Percentiles rank a stretch among this genome's conserved stretches.
Evolutionary conservation across 352 stramenopile genomes (phyloP).

Genomic region (Globisporangium rhizosaccharum): DNA sequence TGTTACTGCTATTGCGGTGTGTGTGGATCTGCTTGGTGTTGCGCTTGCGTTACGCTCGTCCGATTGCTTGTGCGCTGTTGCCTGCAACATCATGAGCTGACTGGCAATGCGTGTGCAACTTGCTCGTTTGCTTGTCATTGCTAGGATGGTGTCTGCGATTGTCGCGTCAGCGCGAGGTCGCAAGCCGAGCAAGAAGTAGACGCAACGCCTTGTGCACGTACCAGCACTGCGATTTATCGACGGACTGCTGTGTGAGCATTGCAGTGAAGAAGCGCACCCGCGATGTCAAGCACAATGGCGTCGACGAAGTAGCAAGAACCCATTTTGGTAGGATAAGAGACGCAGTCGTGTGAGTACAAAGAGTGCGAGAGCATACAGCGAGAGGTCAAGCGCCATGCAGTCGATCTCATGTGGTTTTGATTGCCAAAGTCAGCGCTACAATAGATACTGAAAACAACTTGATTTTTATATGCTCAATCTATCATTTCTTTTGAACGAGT

Average conservation of each 20-base stretch:
- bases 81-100: no score
- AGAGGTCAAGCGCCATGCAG: no score
- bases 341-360: no score
- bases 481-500: background rate
- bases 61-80: background rate
- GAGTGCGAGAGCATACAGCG: no score
- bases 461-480: background rate
- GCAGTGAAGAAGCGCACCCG: no score
- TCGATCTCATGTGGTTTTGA: no score
- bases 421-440: no score
- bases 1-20: background rate
- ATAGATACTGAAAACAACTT: no score
- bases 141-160: constrained; percentile 84
- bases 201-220: background rate
- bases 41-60: background rate
- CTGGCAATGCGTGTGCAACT: background rate
- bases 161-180: constrained; percentile 58
- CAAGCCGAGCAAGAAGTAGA: constrained; percentile 11
- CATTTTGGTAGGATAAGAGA: no score
- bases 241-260: no score
- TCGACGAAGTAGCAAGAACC: no score
- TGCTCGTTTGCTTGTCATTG: background rate
- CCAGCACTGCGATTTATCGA: background rate
- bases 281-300: no score
- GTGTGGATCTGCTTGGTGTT: background rate